These are phyloP conservation scores for Mucor irregularis DNA, from an alignment of 371 early-diverging fungal species.

Conservation along the genomic window DNA sequence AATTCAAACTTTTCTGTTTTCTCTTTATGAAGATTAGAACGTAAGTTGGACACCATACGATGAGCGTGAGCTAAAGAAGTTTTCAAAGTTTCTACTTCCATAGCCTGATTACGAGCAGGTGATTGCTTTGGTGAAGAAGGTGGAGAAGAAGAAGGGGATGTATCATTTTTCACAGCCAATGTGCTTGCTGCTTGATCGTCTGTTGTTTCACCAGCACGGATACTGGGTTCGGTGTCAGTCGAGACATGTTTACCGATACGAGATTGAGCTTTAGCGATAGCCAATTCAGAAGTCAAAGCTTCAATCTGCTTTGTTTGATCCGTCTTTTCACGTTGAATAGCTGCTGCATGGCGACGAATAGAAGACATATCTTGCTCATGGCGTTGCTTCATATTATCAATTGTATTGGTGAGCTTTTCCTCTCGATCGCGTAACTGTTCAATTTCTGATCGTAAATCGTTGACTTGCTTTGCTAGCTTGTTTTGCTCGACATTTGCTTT, in stretches of 20 bases:
- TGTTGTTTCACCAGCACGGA: conserved; percentile 2
- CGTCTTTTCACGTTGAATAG: conserved; percentile 68
- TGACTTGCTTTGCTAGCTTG: conserved; percentile 56
- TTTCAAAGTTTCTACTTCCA: conserved; percentile 50
- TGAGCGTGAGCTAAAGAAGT: conserved; percentile 49
- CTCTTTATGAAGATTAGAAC: conserved; percentile 47
- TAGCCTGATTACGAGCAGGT: conserved; percentile 30
- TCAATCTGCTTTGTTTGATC: conserved; percentile 61
- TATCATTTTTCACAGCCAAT: conserved; percentile 10
- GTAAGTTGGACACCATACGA: conserved; percentile 46
- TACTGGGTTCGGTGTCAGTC: conserved; percentile 10
- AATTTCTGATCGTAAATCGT: conserved; percentile 56
- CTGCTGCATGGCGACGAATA: conserved; percentile 60
- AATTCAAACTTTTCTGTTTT: conserved; percentile 65
- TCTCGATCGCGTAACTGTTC: conserved; percentile 69
- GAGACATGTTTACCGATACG: conserved; percentile 34
- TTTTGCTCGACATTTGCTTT: conserved; percentile 60
- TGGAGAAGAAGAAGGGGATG: conserved; percentile 10
- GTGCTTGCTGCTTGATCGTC: conserved; percentile 31
- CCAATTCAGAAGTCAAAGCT: conserved; percentile 60
- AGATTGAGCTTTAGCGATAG: conserved; percentile 46
- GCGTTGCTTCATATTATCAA: conserved; percentile 57
- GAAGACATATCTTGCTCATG: conserved; percentile 69
- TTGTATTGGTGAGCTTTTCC: conserved; percentile 53
- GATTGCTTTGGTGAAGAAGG: conserved; percentile 31